A percentile compares a stretch with the other conserved stretches of the same genome.
phyloP scores from a whole-genome alignment of 208 protist species.

The Angomonas deanei region DNA sequence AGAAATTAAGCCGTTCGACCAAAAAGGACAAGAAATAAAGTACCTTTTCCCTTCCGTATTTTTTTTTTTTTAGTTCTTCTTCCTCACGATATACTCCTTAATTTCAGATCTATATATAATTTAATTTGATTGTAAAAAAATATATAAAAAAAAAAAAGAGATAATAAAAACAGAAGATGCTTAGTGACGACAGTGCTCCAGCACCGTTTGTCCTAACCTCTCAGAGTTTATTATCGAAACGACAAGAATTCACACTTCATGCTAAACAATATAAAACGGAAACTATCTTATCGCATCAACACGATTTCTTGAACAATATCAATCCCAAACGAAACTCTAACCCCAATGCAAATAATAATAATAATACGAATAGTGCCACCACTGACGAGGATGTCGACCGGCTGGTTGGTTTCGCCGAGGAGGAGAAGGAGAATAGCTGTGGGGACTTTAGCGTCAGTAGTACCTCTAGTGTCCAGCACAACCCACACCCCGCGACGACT shows the following conservation, averaged over 20 bases:
- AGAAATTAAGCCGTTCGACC: neutral
- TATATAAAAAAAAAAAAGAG: constrained; percentile 10
- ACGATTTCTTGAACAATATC: neutral
- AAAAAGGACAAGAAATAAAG: neutral
- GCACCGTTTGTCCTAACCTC: neutral
- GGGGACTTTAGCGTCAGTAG: neutral
- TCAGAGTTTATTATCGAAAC: constrained; percentile 8
- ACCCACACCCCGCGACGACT: neutral
- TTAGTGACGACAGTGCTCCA: too few relatives aligned
- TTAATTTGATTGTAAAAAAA: constrained; percentile 4
- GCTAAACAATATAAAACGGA: neutral
- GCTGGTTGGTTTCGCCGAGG: constrained; percentile 14
- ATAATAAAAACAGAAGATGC: neutral
- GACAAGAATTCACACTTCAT: neutral
- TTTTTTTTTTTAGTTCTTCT: neutral
- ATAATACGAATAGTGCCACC: constrained; percentile 1
- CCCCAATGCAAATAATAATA: constrained; percentile 3
- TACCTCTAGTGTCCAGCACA: neutral
- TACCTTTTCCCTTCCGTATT: too few relatives aligned
- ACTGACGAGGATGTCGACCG: neutral
- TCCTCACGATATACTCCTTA: neutral
- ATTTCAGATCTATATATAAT: neutral
- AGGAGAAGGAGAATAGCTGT: constrained; percentile 17
- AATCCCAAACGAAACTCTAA: constrained; percentile 6
- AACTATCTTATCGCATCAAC: neutral